Conservation (phyloP, 805 yeast genomes). For the Pichia occidentalis region DNA sequence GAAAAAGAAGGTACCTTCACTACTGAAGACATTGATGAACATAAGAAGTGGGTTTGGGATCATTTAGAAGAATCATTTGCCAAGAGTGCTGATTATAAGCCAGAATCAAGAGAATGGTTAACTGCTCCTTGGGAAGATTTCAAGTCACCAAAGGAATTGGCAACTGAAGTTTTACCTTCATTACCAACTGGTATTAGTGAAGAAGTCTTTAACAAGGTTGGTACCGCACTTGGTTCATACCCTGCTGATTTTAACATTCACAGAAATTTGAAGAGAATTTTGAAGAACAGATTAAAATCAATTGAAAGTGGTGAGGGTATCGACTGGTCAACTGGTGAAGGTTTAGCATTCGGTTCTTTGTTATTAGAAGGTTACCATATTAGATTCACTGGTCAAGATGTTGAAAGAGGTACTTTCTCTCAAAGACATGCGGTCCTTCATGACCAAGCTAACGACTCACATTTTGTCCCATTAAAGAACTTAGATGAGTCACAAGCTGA, state of each 20-base stretch:
- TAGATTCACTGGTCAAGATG: conserved; percentile 98
- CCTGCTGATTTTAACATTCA: conserved; percentile 88
- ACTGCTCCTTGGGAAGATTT: conserved; percentile 99
- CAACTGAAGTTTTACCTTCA: conserved; percentile 92
- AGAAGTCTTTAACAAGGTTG: conserved; percentile 66
- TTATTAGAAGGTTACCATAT: conserved; percentile 92
- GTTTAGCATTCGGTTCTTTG: conserved; percentile 92
- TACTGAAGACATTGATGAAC: conserved; percentile 85
- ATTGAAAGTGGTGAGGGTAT: conserved; percentile 82
- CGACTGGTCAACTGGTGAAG: conserved; percentile 99
- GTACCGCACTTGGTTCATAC: conserved; percentile 69
- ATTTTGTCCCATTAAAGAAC: conserved; percentile 80
- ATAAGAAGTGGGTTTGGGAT: conserved; percentile 97
- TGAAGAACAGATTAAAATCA: conserved; percentile 79
- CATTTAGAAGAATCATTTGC: conserved; percentile 83
- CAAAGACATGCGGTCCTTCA: conserved; percentile 98
- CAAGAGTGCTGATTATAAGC: conserved; percentile 83
- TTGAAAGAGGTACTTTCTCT: conserved; percentile 99
- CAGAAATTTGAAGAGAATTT: conserved; percentile 92
- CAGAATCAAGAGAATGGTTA: conserved; percentile 94
- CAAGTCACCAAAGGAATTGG: conserved; percentile 95
- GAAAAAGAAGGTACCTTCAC: conserved; percentile 85
- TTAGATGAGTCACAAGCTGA: conserved; percentile 76
- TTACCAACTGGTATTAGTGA: conserved; percentile 88
- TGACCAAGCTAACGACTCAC: conserved; percentile 82